phyloP scores from a whole-genome alignment of 805 yeast genomes.

The Yamadazyma philogaea region DNA sequence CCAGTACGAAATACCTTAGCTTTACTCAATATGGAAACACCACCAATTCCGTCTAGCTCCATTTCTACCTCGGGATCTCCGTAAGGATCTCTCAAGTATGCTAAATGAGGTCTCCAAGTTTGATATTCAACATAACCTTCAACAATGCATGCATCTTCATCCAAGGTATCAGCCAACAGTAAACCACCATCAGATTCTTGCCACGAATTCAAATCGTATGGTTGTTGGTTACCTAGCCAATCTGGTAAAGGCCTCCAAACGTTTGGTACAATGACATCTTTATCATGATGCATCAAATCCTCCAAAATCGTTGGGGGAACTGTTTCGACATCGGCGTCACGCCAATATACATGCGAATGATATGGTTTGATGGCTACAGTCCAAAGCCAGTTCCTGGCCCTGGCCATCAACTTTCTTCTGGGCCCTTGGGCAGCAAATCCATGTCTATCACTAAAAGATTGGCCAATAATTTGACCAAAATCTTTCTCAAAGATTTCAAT shows the following conservation, averaged over 20 bases:
- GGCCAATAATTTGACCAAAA: slow-evolving; percentile 91
- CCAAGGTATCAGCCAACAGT: slow-evolving; percentile 69
- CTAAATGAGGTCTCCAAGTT: slow-evolving; percentile 97
- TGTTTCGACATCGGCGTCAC: slow-evolving; percentile 96
- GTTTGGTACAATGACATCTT: slow-evolving; percentile 92
- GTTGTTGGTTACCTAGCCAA: slow-evolving; percentile 82
- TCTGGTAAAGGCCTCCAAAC: slow-evolving; percentile 90
- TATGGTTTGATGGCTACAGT: slow-evolving; percentile 84
- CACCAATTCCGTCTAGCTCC: slow-evolving; percentile 96
- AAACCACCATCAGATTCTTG: slow-evolving; percentile 80
- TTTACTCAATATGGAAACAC: slow-evolving; percentile 87
- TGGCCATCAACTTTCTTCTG: slow-evolving; percentile 90
- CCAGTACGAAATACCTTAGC: slow-evolving; percentile 86
- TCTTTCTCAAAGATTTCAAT: slow-evolving; percentile 85
- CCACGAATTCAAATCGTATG: slow-evolving; percentile 84
- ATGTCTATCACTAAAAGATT: slow-evolving; percentile 88
- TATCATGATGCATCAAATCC: slow-evolving; percentile 87
- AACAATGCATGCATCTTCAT: slow-evolving; percentile 93
- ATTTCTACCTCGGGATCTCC: slow-evolving; percentile 93
- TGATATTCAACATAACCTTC: slow-evolving; percentile 98
- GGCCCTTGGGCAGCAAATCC: slow-evolving; percentile 97
- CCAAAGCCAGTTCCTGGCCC: slow-evolving; percentile 92
- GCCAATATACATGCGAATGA: slow-evolving; percentile 96
- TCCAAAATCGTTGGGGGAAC: slow-evolving; percentile 81
- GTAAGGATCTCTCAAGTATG: slow-evolving; percentile 89